Evolutionary conservation across 768 basidiomycete species (phyloP).

Genomic region (Leucosporidium scottii): DNA sequence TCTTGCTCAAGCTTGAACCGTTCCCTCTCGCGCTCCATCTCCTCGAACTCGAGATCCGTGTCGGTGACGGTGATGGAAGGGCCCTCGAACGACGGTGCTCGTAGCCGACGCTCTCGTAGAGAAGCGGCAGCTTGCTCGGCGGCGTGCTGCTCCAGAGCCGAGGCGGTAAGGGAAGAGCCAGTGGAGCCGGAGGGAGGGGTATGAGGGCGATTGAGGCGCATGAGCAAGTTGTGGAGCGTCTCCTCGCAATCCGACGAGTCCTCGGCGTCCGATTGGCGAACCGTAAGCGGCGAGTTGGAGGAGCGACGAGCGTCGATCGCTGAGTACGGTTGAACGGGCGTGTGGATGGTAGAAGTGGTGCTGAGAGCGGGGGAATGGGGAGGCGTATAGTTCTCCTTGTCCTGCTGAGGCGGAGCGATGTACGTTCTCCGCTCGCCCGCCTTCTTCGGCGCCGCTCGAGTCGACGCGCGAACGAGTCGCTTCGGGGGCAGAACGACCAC

Average conservation of each 20-base stretch:
- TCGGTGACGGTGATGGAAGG: neutral
- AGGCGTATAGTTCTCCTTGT: neutral
- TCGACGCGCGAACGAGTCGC: neutral
- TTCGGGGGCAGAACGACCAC: neutral
- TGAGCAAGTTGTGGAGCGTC: slow-evolving; percentile 21
- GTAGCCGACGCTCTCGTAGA: neutral
- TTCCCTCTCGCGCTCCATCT: no score
- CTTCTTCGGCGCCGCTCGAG: neutral
- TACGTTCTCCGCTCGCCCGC: neutral
- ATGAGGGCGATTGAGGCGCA: slow-evolving; percentile 28
- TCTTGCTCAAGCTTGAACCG: no score
- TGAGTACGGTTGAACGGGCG: neutral
- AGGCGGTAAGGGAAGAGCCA: no score
- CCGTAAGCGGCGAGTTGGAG: neutral
- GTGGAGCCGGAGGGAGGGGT: slow-evolving; percentile 14
- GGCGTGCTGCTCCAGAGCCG: no score
- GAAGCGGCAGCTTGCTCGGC: neutral
- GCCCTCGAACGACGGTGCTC: neutral
- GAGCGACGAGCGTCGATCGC: neutral
- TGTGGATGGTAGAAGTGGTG: neutral
- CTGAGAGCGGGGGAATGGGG: neutral
- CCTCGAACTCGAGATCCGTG: no score
- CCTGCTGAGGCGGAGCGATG: neutral
- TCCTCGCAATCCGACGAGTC: slow-evolving; percentile 23
- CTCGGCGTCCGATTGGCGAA: neutral